These are phyloP conservation scores for Magnolia sinica DNA, from an alignment of 164 flowering plant genomes.

Conservation along the genomic window DNA sequence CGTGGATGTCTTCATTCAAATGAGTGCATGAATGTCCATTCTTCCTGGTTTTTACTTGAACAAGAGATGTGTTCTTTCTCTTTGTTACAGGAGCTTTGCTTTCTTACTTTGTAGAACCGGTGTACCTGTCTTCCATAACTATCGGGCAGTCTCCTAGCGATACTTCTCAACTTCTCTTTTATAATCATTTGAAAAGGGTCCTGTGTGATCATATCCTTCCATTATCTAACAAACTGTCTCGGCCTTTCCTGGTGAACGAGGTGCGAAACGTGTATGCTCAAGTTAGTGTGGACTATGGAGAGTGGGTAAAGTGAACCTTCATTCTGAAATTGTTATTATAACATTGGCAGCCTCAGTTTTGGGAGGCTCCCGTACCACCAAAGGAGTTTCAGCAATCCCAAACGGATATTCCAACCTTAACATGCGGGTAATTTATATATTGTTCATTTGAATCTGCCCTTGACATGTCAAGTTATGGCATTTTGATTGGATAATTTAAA, in stretches of 20 bases:
- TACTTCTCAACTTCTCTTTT: constrained; percentile 26
- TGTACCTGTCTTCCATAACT: constrained; percentile 76
- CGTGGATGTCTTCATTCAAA: background rate
- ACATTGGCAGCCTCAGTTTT: constrained; percentile 58
- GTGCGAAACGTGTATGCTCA: constrained; percentile 29
- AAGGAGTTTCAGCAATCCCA: constrained; percentile 76
- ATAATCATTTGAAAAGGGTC: constrained; percentile 41
- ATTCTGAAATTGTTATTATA: constrained; percentile 4
- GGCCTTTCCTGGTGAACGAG: constrained; percentile 67
- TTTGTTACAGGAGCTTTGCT: constrained; percentile 76
- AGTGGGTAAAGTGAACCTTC: background rate
- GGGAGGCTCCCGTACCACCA: constrained; percentile 68
- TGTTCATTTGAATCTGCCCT: background rate
- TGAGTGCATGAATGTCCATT: background rate
- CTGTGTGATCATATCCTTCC: constrained; percentile 49
- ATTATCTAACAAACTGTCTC: constrained; percentile 38
- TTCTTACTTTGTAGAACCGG: constrained; percentile 77
- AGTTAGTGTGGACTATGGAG: constrained; percentile 2
- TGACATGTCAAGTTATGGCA: background rate
- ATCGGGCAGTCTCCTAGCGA: constrained; percentile 45
- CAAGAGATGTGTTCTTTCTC: constrained; percentile 7
- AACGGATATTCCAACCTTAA: constrained; percentile 56
- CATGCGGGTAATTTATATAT: constrained; percentile 64
- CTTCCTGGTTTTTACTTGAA: background rate
- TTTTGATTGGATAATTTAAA: background rate